Percentiles rank a stretch among this genome's conserved stretches.
These are phyloP conservation scores for Phytophthora tentaculata DNA, from an alignment of 352 stramenopile species.

Conservation along the genomic window DNA sequence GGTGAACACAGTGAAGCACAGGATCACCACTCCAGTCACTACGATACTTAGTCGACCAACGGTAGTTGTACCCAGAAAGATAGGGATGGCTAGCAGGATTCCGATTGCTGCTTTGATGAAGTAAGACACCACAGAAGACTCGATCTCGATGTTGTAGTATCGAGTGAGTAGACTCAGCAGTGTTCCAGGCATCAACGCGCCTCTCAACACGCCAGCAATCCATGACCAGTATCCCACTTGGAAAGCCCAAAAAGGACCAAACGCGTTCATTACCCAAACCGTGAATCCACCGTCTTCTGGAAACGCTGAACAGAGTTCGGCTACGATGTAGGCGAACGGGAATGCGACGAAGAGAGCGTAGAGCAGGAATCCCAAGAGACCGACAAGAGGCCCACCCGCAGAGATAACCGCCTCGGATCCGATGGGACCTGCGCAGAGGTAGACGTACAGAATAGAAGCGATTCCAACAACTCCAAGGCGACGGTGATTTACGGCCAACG, in stretches of 20 bases:
- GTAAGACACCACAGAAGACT: constrained; percentile 29
- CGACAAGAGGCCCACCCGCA: constrained; percentile 52
- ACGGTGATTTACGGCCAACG: constrained; percentile 33
- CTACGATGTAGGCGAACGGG: constrained; percentile 91
- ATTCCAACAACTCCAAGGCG: constrained; percentile 38
- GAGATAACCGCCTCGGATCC: constrained; percentile 42
- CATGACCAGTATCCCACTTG: constrained; percentile 82
- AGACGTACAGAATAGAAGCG: constrained; percentile 48
- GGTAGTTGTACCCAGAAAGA: constrained; percentile 46
- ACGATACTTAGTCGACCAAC: constrained; percentile 44
- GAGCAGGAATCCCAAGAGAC: constrained; percentile 83
- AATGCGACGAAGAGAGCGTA: constrained; percentile 89
- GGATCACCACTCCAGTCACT: constrained; percentile 39
- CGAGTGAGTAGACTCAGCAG: constrained; percentile 39
- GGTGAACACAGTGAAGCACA: constrained; percentile 53
- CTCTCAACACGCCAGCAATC: constrained; percentile 75
- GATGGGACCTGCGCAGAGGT: constrained; percentile 43
- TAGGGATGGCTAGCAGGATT: constrained; percentile 43
- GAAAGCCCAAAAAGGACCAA: constrained; percentile 87
- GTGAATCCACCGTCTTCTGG: constrained; percentile 86
- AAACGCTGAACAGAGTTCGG: constrained; percentile 91
- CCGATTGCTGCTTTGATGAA: constrained; percentile 52
- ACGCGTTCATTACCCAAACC: constrained; percentile 91
- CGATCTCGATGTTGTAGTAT: constrained; percentile 45
- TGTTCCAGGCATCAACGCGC: constrained; percentile 70